Percentiles rank a stretch among this genome's conserved stretches.
phyloP scores from a whole-genome alignment of 768 basidiomycete genomes.

The Boletus pseudopeckii region DNA sequence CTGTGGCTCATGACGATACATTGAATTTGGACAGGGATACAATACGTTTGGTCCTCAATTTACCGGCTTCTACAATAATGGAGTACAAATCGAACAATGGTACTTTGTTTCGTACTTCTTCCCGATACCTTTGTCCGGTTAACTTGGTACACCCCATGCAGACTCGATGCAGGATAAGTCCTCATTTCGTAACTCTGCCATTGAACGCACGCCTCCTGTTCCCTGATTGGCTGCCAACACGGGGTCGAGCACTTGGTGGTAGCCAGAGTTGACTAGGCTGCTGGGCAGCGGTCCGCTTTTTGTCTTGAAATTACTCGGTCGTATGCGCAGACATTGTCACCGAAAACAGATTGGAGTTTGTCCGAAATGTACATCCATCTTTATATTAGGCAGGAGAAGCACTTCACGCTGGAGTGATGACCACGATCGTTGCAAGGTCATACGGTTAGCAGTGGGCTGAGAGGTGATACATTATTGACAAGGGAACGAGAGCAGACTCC shows the following conservation, averaged over 20 bases:
- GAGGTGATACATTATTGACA: not conserved
- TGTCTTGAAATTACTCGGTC: not conserved
- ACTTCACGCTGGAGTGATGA: not conserved
- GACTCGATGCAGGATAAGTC: conserved; percentile 90
- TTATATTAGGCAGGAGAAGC: conserved; percentile 1
- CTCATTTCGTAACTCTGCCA: conserved; percentile 69
- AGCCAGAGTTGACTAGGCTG: not conserved
- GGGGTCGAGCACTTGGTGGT: not conserved
- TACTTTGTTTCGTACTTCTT: conserved; percentile 20
- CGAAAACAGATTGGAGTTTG: conserved; percentile 2
- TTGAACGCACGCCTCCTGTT: conserved; percentile 40
- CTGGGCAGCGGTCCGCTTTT: not conserved
- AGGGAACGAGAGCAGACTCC: not conserved
- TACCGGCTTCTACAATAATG: conserved; percentile 77
- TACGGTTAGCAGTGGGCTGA: not conserved
- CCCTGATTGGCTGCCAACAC: conserved; percentile 8
- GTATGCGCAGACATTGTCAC: not conserved
- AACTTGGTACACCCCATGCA: conserved; percentile 26
- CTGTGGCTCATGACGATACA: conserved; percentile 3
- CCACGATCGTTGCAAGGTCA: conserved; percentile 1
- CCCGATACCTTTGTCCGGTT: not conserved
- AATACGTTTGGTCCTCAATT: conserved; percentile 68
- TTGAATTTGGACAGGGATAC: conserved; percentile 69
- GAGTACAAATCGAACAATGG: conserved; percentile 96
- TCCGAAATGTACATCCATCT: conserved; percentile 13